Conservation (phyloP, 106 monocot species). For the Amphibolis antarctica region DNA sequence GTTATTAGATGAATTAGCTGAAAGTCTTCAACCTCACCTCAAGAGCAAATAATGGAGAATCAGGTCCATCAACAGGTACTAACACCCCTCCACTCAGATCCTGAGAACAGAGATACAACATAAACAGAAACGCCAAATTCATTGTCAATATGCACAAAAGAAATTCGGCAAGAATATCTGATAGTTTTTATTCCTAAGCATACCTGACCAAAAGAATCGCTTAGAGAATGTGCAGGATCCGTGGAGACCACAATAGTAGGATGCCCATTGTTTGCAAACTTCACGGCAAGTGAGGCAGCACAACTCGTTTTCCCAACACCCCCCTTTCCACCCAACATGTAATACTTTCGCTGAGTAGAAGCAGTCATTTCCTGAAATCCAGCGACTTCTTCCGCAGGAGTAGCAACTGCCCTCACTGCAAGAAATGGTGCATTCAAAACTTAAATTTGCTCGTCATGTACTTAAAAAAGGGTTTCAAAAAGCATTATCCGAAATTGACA, state of each 20-base stretch:
- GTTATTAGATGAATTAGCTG: not conserved
- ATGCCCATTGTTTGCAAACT: conserved; percentile 90
- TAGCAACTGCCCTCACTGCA: conserved; percentile 54
- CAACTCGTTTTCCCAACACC: conserved; percentile 97
- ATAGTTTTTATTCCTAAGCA: not conserved
- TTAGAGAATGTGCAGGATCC: conserved; percentile 95
- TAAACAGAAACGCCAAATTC: not conserved
- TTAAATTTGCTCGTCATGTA: not conserved
- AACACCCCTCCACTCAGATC: conserved; percentile 86
- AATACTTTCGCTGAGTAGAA: conserved; percentile 66
- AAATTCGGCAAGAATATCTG: not conserved
- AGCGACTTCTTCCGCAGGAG: conserved; percentile 36
- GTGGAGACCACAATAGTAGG: conserved; percentile 95
- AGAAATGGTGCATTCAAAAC: not conserved
- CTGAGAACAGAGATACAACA: conserved; percentile 12
- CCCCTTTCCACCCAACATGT: conserved; percentile 97
- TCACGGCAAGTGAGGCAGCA: conserved; percentile 92
- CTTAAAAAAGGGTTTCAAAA: not conserved
- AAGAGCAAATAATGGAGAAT: conserved; percentile 80
- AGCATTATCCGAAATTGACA: no score
- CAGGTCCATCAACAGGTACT: conserved; percentile 81
- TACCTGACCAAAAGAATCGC: conserved; percentile 96
- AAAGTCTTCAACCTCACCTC: conserved; percentile 37
- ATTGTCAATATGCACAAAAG: not conserved
- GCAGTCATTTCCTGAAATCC: conserved; percentile 88